A percentile compares a stretch with the other conserved stretches of the same genome.
phyloP scores from a whole-genome alignment of 331 rosid species.

The Acacia concinna region DNA sequence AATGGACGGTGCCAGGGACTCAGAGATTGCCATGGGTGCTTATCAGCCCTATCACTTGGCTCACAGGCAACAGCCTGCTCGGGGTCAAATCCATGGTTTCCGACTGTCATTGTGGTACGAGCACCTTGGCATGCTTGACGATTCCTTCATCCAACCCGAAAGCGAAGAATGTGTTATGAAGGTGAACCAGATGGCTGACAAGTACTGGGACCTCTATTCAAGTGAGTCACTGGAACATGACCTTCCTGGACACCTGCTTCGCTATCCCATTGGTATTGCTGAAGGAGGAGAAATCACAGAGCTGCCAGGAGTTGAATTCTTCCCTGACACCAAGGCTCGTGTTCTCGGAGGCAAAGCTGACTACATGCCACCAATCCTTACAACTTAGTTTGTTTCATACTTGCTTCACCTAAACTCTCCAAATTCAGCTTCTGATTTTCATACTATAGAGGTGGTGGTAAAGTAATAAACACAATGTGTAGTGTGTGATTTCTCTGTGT shows the following conservation, averaged over 20 bases:
- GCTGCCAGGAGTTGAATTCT: constrained; percentile 72
- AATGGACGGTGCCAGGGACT: constrained; percentile 94
- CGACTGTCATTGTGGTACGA: constrained; percentile 91
- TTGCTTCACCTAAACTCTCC: constrained; percentile 6
- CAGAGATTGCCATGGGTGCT: constrained; percentile 97
- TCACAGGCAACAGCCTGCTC: constrained; percentile 52
- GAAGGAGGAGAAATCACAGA: constrained; percentile 54
- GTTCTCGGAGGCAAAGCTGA: constrained; percentile 78
- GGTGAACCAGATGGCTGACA: constrained; percentile 89
- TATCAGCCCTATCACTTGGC: constrained; percentile 15
- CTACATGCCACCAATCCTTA: constrained; percentile 90
- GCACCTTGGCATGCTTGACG: constrained; percentile 88
- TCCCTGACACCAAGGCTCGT: constrained; percentile 92
- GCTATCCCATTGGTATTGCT: constrained; percentile 69
- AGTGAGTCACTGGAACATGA: constrained; percentile 68
- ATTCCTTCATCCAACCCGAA: constrained; percentile 61
- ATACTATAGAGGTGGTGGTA: constrained; percentile 4
- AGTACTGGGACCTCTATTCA: constrained; percentile 89
- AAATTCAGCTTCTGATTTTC: constrained; percentile 27
- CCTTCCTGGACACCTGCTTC: constrained; percentile 91
- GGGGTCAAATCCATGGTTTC: constrained; percentile 95
- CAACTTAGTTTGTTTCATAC: constrained; percentile 51
- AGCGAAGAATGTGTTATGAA: constrained; percentile 65
- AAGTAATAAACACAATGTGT: constrained; percentile 29
- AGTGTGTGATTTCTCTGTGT: constrained; percentile 25